Conservation (phyloP, 768 basidiomycete species). For the Mycena crocata region DNA sequence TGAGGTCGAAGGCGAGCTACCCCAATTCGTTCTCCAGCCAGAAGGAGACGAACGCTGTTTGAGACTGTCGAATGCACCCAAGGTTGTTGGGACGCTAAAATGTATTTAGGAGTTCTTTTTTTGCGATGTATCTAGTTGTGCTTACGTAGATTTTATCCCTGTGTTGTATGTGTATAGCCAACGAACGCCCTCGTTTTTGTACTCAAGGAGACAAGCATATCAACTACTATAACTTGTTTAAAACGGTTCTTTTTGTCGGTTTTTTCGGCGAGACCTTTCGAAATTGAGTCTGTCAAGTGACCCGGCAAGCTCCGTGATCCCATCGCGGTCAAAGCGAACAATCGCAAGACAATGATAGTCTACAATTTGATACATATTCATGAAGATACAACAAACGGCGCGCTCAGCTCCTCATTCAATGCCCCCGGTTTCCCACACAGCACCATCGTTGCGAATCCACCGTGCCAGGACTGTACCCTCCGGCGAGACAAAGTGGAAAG, state of each 20-base stretch:
- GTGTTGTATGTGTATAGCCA: neutral
- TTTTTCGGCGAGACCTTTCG: neutral
- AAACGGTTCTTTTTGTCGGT: neutral
- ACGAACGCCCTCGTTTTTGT: no score
- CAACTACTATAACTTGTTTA: neutral
- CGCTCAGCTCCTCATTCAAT: no score
- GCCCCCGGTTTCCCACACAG: constrained; percentile 45
- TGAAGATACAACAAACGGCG: no score
- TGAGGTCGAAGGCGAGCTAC: constrained; percentile 32
- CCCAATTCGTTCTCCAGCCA: constrained; percentile 8
- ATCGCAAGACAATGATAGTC: no score
- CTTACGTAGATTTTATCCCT: constrained; percentile 6
- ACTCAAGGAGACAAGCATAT: no score
- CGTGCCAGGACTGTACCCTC: constrained; percentile 60
- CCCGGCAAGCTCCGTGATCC: neutral
- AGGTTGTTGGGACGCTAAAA: constrained; percentile 28
- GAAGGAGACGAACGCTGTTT: constrained; percentile 19
- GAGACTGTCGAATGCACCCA: constrained; percentile 15
- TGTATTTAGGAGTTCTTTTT: constrained; percentile 25
- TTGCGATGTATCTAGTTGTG: constrained; percentile 28
- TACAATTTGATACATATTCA: no score
- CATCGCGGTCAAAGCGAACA: constrained; percentile 11
- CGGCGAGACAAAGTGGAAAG: constrained; percentile 58
- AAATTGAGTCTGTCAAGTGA: neutral
- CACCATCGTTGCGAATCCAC: constrained; percentile 50